Conservation (phyloP, 768 basidiomycete genomes). For the Boletus insuetus region DNA sequence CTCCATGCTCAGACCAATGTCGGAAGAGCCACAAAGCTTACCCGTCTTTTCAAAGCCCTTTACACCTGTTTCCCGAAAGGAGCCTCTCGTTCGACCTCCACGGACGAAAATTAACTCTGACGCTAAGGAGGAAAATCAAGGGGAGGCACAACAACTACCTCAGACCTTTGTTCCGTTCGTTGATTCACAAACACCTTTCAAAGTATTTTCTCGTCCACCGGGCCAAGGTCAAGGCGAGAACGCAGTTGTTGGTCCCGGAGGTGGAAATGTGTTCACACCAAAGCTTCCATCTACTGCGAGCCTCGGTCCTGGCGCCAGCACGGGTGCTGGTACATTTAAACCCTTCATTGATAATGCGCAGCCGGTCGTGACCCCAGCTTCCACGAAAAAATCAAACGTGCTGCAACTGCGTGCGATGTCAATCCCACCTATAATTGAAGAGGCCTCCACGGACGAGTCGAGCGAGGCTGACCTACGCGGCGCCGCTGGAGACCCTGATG, state of each 20-base stretch:
- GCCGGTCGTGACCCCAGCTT: constrained; percentile 13
- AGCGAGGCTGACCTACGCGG: constrained; percentile 27
- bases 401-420: constrained; percentile 18
- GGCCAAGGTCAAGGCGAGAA: constrained; percentile 40
- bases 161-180: constrained; percentile 43
- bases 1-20: constrained; percentile 31
- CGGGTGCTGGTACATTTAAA: constrained; percentile 29
- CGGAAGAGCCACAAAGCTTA: constrained; percentile 36
- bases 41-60: constrained; percentile 63
- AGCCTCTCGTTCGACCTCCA: constrained; percentile 27
- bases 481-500: constrained; percentile 18
- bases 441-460: constrained; percentile 32
- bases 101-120: constrained; percentile 19
- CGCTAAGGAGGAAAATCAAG: constrained; percentile 16
- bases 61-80: constrained; percentile 51
- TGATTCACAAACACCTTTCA: constrained; percentile 43
- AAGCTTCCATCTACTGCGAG: constrained; percentile 34
- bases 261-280: constrained; percentile 40
- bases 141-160: constrained; percentile 14
- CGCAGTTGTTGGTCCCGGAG: constrained; percentile 17
- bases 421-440: constrained; percentile 24
- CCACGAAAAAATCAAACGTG: constrained; percentile 19
- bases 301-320: constrained; percentile 3
- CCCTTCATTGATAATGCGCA: constrained; percentile 35
- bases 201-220: constrained; percentile 71